A percentile compares a stretch with the other conserved stretches of the same genome.
Evolutionary conservation across 2,329 filamentous ascomycete genomes (phyloP).

Genomic region (Ascochyta koolunga): DNA sequence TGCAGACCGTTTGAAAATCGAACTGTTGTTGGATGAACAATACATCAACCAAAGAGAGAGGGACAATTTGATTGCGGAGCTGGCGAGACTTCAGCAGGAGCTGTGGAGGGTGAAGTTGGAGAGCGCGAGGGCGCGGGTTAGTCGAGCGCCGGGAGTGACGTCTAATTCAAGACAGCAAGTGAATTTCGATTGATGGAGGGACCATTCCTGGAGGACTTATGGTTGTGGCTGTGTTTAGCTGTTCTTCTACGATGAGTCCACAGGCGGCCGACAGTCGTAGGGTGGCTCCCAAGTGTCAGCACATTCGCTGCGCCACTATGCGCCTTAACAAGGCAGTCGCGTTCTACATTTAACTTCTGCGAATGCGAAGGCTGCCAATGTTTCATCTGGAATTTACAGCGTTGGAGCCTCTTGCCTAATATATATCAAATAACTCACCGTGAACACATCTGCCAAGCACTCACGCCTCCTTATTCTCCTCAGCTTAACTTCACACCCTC

Average conservation of each 20-base stretch:
- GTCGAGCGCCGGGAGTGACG: too few species aligned
- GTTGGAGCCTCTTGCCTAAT: too few species aligned
- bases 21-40: not conserved
- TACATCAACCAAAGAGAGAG: not conserved
- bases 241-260: not conserved
- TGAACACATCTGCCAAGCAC: not conserved
- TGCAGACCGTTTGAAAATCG: not conserved
- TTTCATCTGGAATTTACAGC: not conserved
- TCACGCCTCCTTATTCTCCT: not conserved
- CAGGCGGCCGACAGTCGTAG: not conserved
- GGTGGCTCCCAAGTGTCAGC: not conserved
- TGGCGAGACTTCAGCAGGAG: not conserved
- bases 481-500: too few species aligned
- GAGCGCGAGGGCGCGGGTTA: not conserved
- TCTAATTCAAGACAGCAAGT: not conserved
- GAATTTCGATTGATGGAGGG: not conserved
- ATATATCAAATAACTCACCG: not conserved
- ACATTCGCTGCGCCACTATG: not conserved
- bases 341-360: not conserved
- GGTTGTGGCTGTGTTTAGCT: not conserved
- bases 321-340: not conserved
- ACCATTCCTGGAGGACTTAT: not conserved
- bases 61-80: not conserved
- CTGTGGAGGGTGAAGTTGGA: not conserved
- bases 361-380: not conserved